Percentiles rank a stretch among this genome's conserved stretches.
These are phyloP conservation scores for Wickerhamomyces sp. DNA, from an alignment of 1,139 yeast genomes.

Conservation along the genomic window DNA sequence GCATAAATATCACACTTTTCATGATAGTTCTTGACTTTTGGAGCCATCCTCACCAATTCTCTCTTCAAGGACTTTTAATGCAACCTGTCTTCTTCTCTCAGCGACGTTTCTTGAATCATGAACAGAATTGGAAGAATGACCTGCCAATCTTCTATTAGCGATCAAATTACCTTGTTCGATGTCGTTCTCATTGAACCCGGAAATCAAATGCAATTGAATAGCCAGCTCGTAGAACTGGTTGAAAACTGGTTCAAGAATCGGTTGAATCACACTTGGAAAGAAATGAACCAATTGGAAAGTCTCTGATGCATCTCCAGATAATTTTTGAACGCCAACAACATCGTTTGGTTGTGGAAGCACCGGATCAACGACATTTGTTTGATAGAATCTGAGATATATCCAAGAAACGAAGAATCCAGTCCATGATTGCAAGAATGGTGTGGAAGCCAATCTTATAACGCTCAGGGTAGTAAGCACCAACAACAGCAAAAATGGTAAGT, in stretches of 20 bases:
- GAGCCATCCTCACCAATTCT: conserved; percentile 37
- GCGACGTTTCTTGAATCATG: conserved; percentile 53
- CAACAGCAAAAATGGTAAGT: conserved; percentile 62
- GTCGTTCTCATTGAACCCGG: conserved; percentile 66
- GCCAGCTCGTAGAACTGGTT: conserved; percentile 46
- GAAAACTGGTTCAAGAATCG: conserved; percentile 51
- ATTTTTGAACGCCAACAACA: conserved; percentile 28
- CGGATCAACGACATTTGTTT: conserved; percentile 39
- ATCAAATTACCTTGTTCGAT: conserved; percentile 70
- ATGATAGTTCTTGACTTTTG: conserved; percentile 3
- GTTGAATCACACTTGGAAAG: conserved; percentile 59
- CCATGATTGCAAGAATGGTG: conserved; percentile 63
- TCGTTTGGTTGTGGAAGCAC: conserved; percentile 24
- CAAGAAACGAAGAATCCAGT: conserved; percentile 67
- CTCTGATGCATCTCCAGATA: conserved; percentile 85
- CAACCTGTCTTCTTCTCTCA: conserved; percentile 83
- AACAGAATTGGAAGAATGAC: conserved; percentile 26
- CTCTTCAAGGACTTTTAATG: conserved; percentile 77
- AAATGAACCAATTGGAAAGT: conserved; percentile 80
- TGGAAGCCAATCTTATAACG: conserved; percentile 32
- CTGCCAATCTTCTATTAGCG: conserved; percentile 51
- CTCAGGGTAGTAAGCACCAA: conserved; percentile 43
- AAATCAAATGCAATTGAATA: conserved; percentile 51
- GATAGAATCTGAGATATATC: conserved; percentile 73
- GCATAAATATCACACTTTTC: neutral